These are phyloP conservation scores for Arthrinium puccinioides DNA, from an alignment of 2,329 filamentous ascomycete species.

Conservation along the genomic window DNA sequence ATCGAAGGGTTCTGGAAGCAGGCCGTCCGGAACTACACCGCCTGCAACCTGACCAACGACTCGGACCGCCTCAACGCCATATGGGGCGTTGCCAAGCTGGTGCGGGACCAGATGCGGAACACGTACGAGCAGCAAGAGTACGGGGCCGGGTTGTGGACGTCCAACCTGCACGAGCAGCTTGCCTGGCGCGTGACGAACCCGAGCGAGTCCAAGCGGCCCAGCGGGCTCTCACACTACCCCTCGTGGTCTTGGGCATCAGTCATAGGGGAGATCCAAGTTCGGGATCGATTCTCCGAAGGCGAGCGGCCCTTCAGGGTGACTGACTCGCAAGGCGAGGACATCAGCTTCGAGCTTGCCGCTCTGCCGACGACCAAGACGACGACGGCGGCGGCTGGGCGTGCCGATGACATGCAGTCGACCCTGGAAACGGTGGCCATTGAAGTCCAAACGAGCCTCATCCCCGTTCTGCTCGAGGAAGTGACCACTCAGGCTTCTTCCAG, in stretches of 20 bases:
- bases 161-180: constrained; percentile 10
- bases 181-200: constrained; percentile 8
- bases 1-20: constrained; percentile 12
- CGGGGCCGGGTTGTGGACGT: constrained; percentile 10
- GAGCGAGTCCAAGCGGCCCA: neutral
- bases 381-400: no score
- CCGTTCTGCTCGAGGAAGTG: no score
- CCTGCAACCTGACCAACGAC: constrained; percentile 8
- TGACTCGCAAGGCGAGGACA: neutral
- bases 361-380: neutral
- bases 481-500: no score
- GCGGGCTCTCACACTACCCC: neutral
- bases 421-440: no score
- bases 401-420: no score
- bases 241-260: constrained; percentile 6
- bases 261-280: constrained; percentile 6
- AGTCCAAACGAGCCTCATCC: no score
- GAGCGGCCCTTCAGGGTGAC: neutral
- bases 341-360: neutral
- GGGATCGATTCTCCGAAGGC: neutral
- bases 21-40: constrained; percentile 12
- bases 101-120: constrained; percentile 7
- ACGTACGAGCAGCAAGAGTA: constrained; percentile 3
- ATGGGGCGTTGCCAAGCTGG: constrained; percentile 12
- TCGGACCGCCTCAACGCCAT: constrained; percentile 10